These are phyloP conservation scores for Ascosphaera aggregata DNA, from an alignment of 2,329 filamentous ascomycete genomes.

Conservation along the genomic window DNA sequence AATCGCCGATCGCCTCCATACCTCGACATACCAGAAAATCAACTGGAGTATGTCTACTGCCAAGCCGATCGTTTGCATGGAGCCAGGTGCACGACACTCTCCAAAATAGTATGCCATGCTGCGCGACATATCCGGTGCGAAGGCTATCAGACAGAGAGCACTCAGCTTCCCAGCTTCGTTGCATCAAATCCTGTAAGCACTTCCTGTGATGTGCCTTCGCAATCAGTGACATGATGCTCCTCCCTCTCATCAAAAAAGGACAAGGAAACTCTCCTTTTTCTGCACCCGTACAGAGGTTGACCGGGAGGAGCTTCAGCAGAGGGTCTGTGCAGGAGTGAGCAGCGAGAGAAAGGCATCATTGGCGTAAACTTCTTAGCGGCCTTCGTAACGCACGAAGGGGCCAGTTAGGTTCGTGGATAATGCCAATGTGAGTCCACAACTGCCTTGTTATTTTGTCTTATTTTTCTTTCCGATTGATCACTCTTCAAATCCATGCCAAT, in stretches of 20 bases:
- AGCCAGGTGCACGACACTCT: slow-evolving; percentile 17
- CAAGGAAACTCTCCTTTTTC: slow-evolving; percentile 14
- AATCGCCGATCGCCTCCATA: background rate
- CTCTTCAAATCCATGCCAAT: no score
- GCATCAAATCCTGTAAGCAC: slow-evolving; percentile 5
- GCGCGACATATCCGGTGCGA: slow-evolving; percentile 9
- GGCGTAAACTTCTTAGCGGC: slow-evolving; percentile 3
- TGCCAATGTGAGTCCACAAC: background rate
- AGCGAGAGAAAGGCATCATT: slow-evolving; percentile 2
- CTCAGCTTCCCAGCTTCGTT: slow-evolving; percentile 5
- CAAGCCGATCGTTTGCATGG: slow-evolving; percentile 15
- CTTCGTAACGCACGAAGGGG: background rate
- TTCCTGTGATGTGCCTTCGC: slow-evolving; percentile 10
- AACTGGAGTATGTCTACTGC: background rate
- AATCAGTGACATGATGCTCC: slow-evolving; percentile 9
- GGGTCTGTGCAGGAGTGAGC: slow-evolving; percentile 7
- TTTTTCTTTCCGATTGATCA: background rate
- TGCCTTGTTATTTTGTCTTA: background rate
- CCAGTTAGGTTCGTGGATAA: background rate
- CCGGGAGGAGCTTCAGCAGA: slow-evolving; percentile 10
- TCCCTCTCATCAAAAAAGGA: slow-evolving; percentile 11
- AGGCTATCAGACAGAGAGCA: slow-evolving; percentile 10
- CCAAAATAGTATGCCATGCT: slow-evolving; percentile 10
- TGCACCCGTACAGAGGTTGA: slow-evolving; percentile 16
- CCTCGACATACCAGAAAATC: background rate